Evolutionary conservation across 148 eudicot genomes (phyloP).

Genomic region (Vaccinium macrocarpon): DNA sequence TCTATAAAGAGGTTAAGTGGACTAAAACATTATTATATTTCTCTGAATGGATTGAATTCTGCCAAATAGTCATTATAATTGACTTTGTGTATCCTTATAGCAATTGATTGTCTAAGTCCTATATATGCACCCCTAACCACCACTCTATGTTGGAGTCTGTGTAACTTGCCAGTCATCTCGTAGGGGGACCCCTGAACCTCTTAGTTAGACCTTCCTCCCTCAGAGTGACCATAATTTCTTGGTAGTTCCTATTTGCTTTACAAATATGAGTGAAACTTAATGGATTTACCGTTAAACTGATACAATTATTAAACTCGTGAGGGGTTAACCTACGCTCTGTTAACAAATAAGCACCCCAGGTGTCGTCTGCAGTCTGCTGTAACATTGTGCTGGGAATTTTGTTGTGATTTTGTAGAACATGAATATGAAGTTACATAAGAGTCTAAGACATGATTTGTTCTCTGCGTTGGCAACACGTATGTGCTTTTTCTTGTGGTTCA

Average conservation of each 20-base stretch:
- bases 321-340: not conserved
- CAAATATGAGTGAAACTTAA: not conserved
- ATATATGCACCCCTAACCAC: not conserved
- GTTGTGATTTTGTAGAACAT: not conserved
- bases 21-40: not conserved
- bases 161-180: not conserved
- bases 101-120: not conserved
- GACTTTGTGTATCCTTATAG: not conserved
- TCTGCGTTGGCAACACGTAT: not conserved
- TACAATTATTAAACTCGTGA: not conserved
- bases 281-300: not conserved
- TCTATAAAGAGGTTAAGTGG: not conserved
- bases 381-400: slow-evolving; percentile 6
- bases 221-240: not conserved
- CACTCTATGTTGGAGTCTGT: not conserved
- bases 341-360: not conserved
- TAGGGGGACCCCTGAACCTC: too few species aligned
- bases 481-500: not conserved
- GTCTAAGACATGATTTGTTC: not conserved
- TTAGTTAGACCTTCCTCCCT: too few species aligned
- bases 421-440: not conserved
- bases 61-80: not conserved
- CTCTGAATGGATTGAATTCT: not conserved
- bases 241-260: not conserved
- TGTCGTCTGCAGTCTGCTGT: not conserved